Evolutionary conservation across 2,329 filamentous ascomycete genomes (phyloP), one percentile per base, ranked within the genome.

Genomic region (Pezicula carpinea): DNA sequence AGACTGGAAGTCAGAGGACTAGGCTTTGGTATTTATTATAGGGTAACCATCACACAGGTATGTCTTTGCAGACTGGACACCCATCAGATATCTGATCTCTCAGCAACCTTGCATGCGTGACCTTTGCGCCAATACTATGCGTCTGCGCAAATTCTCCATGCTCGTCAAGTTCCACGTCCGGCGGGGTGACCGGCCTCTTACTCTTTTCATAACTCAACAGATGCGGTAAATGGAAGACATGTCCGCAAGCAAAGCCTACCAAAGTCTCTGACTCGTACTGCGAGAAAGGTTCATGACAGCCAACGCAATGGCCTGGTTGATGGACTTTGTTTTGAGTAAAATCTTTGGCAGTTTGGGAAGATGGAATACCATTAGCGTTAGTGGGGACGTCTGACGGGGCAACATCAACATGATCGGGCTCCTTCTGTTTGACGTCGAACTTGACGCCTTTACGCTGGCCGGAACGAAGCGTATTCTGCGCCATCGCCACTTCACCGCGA

Each of bases 391-490:
- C 70, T 47, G 70, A 70, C 2, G 63, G 60, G 22, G 69, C 63
- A 8, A 74, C 55, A 36, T 75, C 71, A 15, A 74, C 59, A 32
- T 75, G 71, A 22, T 71, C 65, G 8, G 55, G 49, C 1, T 64
- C 57, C 44, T 75, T 71, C 8, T 75, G 62, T 2, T 76, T 65
- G 6, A 96, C 80, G 55, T 95, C 86, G 57, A 97, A 97, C 60
- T 91, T 95, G 62, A 99, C 88, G 0, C 86, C 93, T 55, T 83
- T 86, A 43, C 85, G 82, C 64, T 95, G 88, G 0, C 92, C 90
- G 13, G 75, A 80, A 0, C 92, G 81, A 17, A 97, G 72, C 4
- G 82, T 83, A 43, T 85, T 85, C 78, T 97, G 95, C 1, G 87
- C 89, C 4, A 79, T 76, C 0, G 85, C 84, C 1, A 99, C 92